Conservation (phyloP, 495 filamentous ascomycete species). For the Aspergillus ostianus region DNA sequence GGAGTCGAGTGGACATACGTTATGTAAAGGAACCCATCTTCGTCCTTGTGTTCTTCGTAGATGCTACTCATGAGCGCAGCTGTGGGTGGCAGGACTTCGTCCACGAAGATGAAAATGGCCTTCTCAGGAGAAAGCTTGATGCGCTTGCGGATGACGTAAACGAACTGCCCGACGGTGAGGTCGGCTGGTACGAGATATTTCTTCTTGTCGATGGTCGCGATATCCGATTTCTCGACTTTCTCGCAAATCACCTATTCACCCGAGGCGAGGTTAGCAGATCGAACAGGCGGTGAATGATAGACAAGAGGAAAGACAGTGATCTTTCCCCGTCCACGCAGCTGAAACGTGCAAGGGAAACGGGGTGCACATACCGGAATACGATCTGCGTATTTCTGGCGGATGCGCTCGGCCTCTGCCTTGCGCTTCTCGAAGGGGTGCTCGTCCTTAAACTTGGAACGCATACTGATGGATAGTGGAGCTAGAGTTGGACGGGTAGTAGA, state of each 20-base stretch:
- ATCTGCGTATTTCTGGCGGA: conserved; percentile 97
- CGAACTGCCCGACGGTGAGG: conserved; percentile 98
- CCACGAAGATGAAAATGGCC: conserved; percentile 99
- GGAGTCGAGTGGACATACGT: conserved; percentile 39
- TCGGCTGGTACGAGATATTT: conserved; percentile 98
- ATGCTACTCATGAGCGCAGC: conserved; percentile 99
- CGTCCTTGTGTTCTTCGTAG: conserved; percentile 96
- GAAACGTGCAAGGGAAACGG: neutral
- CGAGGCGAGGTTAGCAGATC: conserved; percentile 23
- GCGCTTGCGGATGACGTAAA: conserved; percentile 99
- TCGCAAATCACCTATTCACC: conserved; percentile 88
- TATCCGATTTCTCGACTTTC: conserved; percentile 98
- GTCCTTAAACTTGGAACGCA: conserved; percentile 99
- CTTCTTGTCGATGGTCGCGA: conserved; percentile 99
- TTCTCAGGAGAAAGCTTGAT: conserved; percentile 99
- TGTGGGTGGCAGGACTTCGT: conserved; percentile 95
- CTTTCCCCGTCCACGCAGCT: neutral
- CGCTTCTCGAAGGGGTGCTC: conserved; percentile 99
- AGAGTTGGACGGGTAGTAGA: conserved; percentile 7
- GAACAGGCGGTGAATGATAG: conserved; percentile 36
- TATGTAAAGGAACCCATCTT: conserved; percentile 59
- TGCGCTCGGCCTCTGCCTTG: conserved; percentile 98
- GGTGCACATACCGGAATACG: conserved; percentile 77
- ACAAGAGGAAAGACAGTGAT: neutral
- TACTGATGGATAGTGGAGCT: conserved; percentile 27